Conservation (phyloP, 140 eudicot genomes). For the Bidens hawaiensis region DNA sequence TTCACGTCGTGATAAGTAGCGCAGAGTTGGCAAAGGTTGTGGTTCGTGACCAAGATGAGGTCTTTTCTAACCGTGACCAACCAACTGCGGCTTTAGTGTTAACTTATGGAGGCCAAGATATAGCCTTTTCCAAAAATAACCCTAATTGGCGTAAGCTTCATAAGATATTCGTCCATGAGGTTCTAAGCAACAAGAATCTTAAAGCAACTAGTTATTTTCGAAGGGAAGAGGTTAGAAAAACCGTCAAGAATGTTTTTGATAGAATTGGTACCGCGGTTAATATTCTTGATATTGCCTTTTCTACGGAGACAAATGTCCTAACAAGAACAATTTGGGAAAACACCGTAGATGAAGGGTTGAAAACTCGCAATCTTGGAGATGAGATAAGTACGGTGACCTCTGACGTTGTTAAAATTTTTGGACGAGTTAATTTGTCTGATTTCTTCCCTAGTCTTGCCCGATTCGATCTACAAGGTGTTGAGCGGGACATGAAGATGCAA, state of each 20-base stretch:
- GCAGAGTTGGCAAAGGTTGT: neutral
- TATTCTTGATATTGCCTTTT: slow-evolving; percentile 12
- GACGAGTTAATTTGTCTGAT: neutral
- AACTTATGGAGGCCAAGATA: slow-evolving; percentile 13
- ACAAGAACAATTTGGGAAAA: slow-evolving; percentile 28
- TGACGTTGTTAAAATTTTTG: slow-evolving; percentile 13
- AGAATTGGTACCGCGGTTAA: neutral
- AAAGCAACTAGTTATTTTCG: slow-evolving; percentile 1
- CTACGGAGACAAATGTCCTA: slow-evolving; percentile 15
- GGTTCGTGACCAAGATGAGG: neutral
- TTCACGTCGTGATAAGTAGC: neutral
- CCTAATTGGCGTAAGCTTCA: neutral
- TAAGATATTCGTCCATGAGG: slow-evolving; percentile 13
- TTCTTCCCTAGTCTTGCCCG: neutral
- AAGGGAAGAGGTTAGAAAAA: slow-evolving; percentile 14
- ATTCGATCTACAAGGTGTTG: neutral
- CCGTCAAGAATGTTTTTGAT: slow-evolving; percentile 2
- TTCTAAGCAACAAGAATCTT: slow-evolving; percentile 11
- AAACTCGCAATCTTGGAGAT: slow-evolving; percentile 22
- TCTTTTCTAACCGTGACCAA: slow-evolving; percentile 12
- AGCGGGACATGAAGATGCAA: slow-evolving; percentile 3
- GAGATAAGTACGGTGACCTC: slow-evolving; percentile 11
- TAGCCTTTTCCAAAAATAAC: slow-evolving; percentile 5
- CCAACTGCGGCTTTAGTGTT: neutral
- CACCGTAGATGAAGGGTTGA: slow-evolving; percentile 17